Base-by-base conservation (phyloP, 2,329 filamentous ascomycete genomes). In the Scleromitrula shiraiana region DNA sequence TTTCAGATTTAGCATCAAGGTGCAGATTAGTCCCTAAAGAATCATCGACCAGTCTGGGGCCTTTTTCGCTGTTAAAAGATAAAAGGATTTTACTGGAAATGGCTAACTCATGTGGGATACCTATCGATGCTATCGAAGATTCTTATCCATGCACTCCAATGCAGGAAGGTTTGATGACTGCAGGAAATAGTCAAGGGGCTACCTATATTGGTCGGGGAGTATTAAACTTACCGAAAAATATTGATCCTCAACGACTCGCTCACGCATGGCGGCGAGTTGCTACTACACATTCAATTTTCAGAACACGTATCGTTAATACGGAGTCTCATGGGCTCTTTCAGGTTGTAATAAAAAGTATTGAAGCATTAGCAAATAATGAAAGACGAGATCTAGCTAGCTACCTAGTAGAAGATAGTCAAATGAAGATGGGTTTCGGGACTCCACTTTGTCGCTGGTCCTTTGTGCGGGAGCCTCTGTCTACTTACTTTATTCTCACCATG, bases 401-500 rank as follows among this genome's bases (percentile, higher is more conserved):
- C 30, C 30, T 33, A n/a, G 29, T 19, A 23, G 40, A 30, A 32
- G 17, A 41, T n/a, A 26, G n/a, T 7, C 15, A 26, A 14, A 14
- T n/a, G 24, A 23, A 27, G 10, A n/a, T 33, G 14, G 17, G 17
- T n/a, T 8, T 33, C 14, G 36, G 36, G 15, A 19, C 17, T 4
- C 36, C 36, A 20, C 49, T 59, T 15, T 39, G 41, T 37, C 51
- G 54, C 36, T 59, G 52, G 46, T 52, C 55, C 5, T 49, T 56
- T 41, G 26, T 61, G 19, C 51, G 23, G 29, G 33, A 37, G 43
- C 36, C 4, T 42, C 41, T 22, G 50, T 62, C 20, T 50, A 54
- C 33, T 19, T 62, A 67, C 54, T 76, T 77, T 50, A 68, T 77
- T n/a, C 60, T 74, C 49, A 73, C 72, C 1, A 73, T 76, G 64